These are phyloP conservation scores for Botryotinia convoluta DNA, from an alignment of 2,329 filamentous ascomycete species.

Conservation along the genomic window DNA sequence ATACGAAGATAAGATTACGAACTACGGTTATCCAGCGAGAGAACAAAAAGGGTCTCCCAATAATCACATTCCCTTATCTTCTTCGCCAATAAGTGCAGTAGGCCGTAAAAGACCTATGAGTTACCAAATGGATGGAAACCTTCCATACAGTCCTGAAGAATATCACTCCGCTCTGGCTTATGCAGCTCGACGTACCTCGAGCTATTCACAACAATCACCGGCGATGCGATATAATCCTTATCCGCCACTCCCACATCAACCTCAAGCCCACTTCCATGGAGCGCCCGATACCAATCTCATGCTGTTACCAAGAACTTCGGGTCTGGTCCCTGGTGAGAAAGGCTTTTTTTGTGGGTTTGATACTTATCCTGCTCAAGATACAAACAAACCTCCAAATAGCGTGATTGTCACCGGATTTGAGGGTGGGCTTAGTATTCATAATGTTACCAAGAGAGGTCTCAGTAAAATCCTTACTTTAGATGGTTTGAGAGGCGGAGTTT, in stretches of 20 bases:
- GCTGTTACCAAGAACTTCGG: conserved; percentile 49
- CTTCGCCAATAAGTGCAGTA: conserved; percentile 38
- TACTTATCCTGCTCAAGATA: conserved; percentile 49
- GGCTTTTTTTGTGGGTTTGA: conserved; percentile 84
- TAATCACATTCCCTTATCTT: conserved; percentile 34
- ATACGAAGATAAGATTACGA: conserved; percentile 35
- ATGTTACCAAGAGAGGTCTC: conserved; percentile 68
- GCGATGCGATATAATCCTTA: conserved; percentile 47
- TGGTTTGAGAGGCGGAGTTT: conserved; percentile 74
- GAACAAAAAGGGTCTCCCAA: conserved; percentile 34
- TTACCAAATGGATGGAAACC: conserved; percentile 45
- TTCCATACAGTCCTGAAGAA: conserved; percentile 44
- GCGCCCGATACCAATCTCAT: conserved; percentile 68
- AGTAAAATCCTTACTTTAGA: conserved; percentile 69
- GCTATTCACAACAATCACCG: conserved; percentile 48
- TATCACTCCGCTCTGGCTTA: conserved; percentile 46
- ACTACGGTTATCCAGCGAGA: conserved; percentile 35
- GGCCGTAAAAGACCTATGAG: conserved; percentile 50
- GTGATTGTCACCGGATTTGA: conserved; percentile 76
- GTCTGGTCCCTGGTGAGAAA: conserved; percentile 61
- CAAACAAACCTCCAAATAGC: conserved; percentile 49
- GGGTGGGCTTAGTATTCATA: conserved; percentile 73
- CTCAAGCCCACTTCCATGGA: conserved; percentile 75
- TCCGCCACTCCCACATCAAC: conserved; percentile 70
- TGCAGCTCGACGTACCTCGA: conserved; percentile 48